Evolutionary conservation across 73 alveolate species (phyloP), one percentile per base, ranked within the genome.

Genomic region (Durusdinium trenchii): DNA sequence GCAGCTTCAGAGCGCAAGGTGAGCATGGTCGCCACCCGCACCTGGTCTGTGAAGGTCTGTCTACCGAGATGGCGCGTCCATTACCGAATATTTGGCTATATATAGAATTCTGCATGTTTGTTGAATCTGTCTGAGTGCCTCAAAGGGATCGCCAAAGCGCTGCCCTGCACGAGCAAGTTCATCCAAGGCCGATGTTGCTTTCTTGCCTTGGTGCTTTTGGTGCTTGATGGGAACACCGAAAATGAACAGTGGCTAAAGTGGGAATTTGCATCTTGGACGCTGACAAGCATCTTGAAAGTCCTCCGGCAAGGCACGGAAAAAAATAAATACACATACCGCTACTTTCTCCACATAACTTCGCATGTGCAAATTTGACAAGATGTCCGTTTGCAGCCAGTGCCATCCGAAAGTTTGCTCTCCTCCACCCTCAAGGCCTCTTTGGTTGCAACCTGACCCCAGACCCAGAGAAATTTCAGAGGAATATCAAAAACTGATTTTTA

Each of bases 121-220:
- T 23, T 60, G 30, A 32, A 60, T 23, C n/a, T 60, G 18, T n/a
- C n/a, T n/a, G n/a, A 9, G 71, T 26, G 78, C 96, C 86, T 89
- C 96, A 38, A 89, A 89, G 40, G 86, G 69, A 7, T 89, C 96
- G 40, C 96, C 96, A 69, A 89, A 89, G 71, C 96, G 96, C 51
- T 89, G 96, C 28, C 52, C 78, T 42, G 96, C 60, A n/a, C 84
- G 52, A 50, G 43, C 60, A 45, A 89, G 86, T n/a, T 46, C 85
- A 5, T 89, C 86, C 73, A 89, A 35, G 69, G 96, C 96, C 20
- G 64, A 9, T 12, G 64, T 54, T 54, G 64, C 9, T 20, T 54
- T 9, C 9, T 54, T 20, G 64, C 64, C 64, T 54, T 54, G 78
- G 43, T 64, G 35, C n/a, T n/a, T n/a, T n/a, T n/a, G n/a, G n/a